Base-by-base conservation (phyloP, 495 filamentous ascomycete genomes). In the Penicillium silybi region DNA sequence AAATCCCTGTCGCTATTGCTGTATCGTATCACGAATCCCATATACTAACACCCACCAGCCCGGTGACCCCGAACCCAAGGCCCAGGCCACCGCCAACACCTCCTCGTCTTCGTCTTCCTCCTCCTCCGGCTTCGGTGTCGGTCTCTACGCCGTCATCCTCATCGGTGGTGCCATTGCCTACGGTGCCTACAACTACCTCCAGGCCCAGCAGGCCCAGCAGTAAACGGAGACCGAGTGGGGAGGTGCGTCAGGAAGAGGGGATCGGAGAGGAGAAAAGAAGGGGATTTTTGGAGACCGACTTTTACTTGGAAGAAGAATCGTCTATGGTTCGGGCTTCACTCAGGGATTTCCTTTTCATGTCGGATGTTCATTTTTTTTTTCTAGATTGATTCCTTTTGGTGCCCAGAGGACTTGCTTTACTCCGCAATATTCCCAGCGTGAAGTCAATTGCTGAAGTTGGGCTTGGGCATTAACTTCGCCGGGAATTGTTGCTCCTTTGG, bases 101-200 rank as follows among this genome's bases (percentile, higher is more conserved):
- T 68, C 76, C 54, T 63, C 74, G 41, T 69, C 77, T 53, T 69
- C 79, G 58, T 78, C 78, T 45, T 44, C 71, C 46, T 59, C 74
- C 54, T 51, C 71, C 59, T 56, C 64, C 44, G 43, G 53, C 56
- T 54, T 89, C 61, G 89, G 91, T 60, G 70, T 93, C 63, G 86
- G 85, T 42, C 73, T 97, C 56, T 97, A 97, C 72, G 88, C 84
- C 49, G 55, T 96, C 54, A 63, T 97, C 57, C 72, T 95, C 42
- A 62, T 92, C 54, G 93, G 93, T 54, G 90, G 80, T 56, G 72
- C 82, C 20, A 62, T 85, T 62, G 93, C 88, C 46, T 96, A 87
- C 70, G 84, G 76, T 58, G 90, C 84, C 50, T 98, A 90, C 79
- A 85, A 95, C 72, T 96, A 95, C 79, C 64, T 95, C 47, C 82